Evolutionary conservation across 176 grass and related monocot species (phyloP).

Genomic region (Lolium rigidum): DNA sequence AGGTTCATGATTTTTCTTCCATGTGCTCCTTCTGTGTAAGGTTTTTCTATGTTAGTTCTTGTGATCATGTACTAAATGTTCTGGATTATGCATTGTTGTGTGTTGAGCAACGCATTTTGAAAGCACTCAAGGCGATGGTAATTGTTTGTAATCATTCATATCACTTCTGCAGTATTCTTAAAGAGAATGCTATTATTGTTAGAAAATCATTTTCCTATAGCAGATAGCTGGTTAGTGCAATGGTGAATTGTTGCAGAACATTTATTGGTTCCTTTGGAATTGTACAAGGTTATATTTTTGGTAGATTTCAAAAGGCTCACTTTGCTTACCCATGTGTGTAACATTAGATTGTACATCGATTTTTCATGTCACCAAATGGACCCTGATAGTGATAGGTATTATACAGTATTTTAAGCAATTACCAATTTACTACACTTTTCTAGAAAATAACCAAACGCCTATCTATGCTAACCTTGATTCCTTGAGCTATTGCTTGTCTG

Average conservation of each 20-base stretch:
- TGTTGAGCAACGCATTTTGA: constrained; percentile 2
- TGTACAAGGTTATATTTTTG: background rate
- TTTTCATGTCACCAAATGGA: background rate
- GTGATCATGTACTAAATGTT: background rate
- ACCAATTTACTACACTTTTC: background rate
- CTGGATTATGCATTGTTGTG: constrained; percentile 5
- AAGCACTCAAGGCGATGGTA: background rate
- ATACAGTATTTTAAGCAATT: background rate
- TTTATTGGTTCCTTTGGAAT: background rate
- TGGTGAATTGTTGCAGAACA: constrained; percentile 1
- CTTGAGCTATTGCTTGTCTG: background rate
- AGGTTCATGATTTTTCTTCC: background rate
- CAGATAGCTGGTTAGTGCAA: constrained; percentile 10
- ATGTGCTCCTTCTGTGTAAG: background rate
- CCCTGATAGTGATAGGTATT: background rate
- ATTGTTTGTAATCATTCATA: background rate
- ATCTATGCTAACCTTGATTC: background rate
- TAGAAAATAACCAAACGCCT: constrained; percentile 7
- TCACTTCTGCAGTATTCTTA: background rate
- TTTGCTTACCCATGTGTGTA: background rate
- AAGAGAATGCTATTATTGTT: background rate
- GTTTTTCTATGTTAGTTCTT: background rate
- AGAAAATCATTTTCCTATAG: background rate
- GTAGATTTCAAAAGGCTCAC: constrained; percentile 1
- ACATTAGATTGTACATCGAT: background rate